Evolutionary conservation across 1,139 yeast genomes (phyloP), one percentile per base, ranked within the genome.

Genomic region (Geotrichum histeridarum): DNA sequence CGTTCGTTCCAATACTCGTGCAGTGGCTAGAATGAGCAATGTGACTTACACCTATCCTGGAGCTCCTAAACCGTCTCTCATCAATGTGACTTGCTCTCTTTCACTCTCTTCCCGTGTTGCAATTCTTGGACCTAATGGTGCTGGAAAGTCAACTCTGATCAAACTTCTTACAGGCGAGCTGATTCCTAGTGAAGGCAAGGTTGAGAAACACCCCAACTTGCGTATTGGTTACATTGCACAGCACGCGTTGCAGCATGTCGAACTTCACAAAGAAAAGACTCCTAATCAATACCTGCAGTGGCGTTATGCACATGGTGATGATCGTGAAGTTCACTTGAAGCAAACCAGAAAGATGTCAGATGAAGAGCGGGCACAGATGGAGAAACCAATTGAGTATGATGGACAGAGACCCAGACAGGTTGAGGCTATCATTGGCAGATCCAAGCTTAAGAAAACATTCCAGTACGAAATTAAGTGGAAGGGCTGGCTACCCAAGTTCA

Each of bases 171-270:
- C 98, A 11, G 99, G 88, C 60, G 99, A 93, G 72, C 77, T 89
- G 59, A 79, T 87, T 54, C 97, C 99, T 32, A 79, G 82, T 61
- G 79, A 75, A 60, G 99, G 99, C 66, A 84, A 82, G 60, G 97
- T 93, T 57, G 98, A 93, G 75, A 93, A 93, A 74, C 99, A 93
- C 74, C 98, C 98, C 60, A 93, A 93, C 73, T 79, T 93, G 74
- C 91, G 99, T 78, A 89, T 93, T 67, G 99, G 98, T 60, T 93
- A 93, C 74, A 93, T 93, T 77, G 98, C 98, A 22, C 99, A 93
- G 77, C 98, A 93, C 66, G 98, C 99, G 32, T 80, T 93, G 68
- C 96, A 90, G 73, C 98, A 93, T 69, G 98, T 93, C 59, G 95
- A 93, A 71, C 86, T 86, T 73, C 99, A 93, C 75, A 89, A 91